Evolutionary conservation across 2,329 filamentous ascomycete genomes (phyloP).

Genomic region (Coniochaeta ligniaria): DNA sequence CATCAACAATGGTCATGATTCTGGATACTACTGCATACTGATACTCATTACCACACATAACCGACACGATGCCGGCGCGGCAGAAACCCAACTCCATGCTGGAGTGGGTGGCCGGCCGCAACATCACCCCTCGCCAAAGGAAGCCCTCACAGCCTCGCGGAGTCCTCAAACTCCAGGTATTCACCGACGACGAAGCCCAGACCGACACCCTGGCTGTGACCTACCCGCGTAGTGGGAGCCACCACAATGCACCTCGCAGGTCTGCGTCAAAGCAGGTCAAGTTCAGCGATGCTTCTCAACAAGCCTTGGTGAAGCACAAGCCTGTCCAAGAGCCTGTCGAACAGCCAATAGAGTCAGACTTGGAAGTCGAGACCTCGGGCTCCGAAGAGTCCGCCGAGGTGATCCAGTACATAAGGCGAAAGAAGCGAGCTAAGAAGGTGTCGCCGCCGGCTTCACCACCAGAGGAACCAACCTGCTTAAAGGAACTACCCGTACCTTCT

Average conservation of each 20-base stretch:
- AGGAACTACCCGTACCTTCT: neutral
- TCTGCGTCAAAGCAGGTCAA: slow-evolving; percentile 32
- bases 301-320: neutral
- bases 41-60: neutral
- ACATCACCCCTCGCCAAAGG: slow-evolving; percentile 14
- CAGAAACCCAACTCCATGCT: slow-evolving; percentile 25
- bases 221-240: slow-evolving; percentile 32
- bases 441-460: neutral
- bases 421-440: neutral
- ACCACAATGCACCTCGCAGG: slow-evolving; percentile 8
- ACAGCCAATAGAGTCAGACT: neutral
- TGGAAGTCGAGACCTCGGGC: slow-evolving; percentile 1
- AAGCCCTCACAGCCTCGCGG: slow-evolving; percentile 12
- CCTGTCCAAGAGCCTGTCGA: neutral
- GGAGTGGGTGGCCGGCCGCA: slow-evolving; percentile 33
- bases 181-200: slow-evolving; percentile 45
- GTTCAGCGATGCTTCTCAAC: slow-evolving; percentile 21
- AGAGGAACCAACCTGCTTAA: neutral
- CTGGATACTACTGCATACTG: neutral
- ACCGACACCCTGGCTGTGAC: slow-evolving; percentile 40
- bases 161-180: slow-evolving; percentile 32
- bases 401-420: neutral
- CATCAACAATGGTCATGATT: neutral
- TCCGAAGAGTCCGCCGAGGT: neutral
- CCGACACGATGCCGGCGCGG: slow-evolving; percentile 20